Percentiles rank a stretch among this genome's conserved stretches.
Evolutionary conservation across 1,139 yeast genomes (phyloP).

Genomic region (Blastobotrys apis): DNA sequence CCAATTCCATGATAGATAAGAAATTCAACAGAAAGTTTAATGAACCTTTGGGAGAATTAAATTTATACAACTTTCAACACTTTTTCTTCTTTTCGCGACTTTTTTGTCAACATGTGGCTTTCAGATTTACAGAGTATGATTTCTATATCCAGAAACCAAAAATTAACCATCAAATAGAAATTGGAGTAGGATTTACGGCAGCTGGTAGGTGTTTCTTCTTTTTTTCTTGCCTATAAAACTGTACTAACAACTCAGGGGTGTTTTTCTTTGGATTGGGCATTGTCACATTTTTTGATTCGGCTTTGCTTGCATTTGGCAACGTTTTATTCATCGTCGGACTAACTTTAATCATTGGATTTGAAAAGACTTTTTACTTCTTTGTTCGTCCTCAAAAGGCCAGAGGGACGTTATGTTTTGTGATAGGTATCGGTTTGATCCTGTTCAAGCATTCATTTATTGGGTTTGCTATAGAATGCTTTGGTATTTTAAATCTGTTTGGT

Average conservation of each 20-base stretch:
- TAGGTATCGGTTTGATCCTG: slow-evolving; percentile 74
- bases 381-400: slow-evolving; percentile 81
- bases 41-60: too few species aligned
- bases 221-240: background rate
- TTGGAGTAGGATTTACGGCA: slow-evolving; percentile 92
- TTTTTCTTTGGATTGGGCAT: slow-evolving; percentile 78
- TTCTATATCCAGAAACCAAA: background rate
- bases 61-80: too few species aligned
- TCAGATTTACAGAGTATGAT: slow-evolving; percentile 36
- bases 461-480: slow-evolving; percentile 76
- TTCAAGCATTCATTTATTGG: slow-evolving; percentile 78
- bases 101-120: slow-evolving; percentile 31
- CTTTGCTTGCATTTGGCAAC: slow-evolving; percentile 85
- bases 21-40: too few species aligned
- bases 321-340: slow-evolving; percentile 77
- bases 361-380: slow-evolving; percentile 77
- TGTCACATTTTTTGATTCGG: slow-evolving; percentile 82
- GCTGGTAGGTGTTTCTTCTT: slow-evolving; percentile 51
- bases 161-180: slow-evolving; percentile 45
- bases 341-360: slow-evolving; percentile 80
- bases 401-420: slow-evolving; percentile 72
- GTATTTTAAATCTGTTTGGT: slow-evolving; percentile 85
- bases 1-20: background rate
- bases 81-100: too few species aligned
- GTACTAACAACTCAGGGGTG: slow-evolving; percentile 37